Percentiles rank a stretch among this genome's conserved stretches.
Evolutionary conservation across 805 yeast species (phyloP).

Genomic region (Candida nemodendra): DNA sequence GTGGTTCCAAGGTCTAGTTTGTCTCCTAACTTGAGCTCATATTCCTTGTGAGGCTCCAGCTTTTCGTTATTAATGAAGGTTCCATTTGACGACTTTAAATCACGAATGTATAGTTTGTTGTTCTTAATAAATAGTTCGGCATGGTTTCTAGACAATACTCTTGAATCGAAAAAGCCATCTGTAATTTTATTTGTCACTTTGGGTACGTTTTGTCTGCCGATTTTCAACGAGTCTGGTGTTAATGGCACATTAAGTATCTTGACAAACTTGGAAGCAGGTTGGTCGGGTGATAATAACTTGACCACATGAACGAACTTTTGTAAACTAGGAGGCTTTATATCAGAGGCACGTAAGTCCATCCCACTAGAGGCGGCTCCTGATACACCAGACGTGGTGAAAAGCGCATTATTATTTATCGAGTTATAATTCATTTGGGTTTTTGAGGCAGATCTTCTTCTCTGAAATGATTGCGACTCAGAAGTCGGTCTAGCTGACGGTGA

Average conservation of each 20-base stretch:
- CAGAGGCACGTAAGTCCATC: conserved; percentile 6
- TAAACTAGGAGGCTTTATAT: conserved; percentile 19
- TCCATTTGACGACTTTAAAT: conserved; percentile 90
- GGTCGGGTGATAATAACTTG: conserved; percentile 75
- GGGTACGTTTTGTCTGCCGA: conserved; percentile 86
- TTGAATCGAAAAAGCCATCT: conserved; percentile 91
- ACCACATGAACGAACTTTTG: conserved; percentile 52
- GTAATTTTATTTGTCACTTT: conserved; percentile 57
- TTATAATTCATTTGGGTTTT: conserved; percentile 33
- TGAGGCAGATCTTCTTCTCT: conserved; percentile 34
- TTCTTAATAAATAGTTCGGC: conserved; percentile 81
- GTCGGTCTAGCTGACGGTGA: conserved; percentile 4
- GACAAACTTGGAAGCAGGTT: conserved; percentile 61
- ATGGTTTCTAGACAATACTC: conserved; percentile 90
- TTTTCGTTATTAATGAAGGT: conserved; percentile 82
- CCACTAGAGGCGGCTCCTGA: conserved; percentile 6
- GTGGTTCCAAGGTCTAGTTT: conserved; percentile 93
- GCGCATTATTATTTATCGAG: conserved; percentile 22
- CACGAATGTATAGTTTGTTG: conserved; percentile 67
- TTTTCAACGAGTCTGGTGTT: conserved; percentile 75
- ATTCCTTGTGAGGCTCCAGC: conserved; percentile 59
- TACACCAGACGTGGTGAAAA: conserved; percentile 13
- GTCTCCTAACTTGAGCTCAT: conserved; percentile 75
- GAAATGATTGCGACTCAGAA: conserved; percentile 9
- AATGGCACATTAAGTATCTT: conserved; percentile 79